phyloP scores from a whole-genome alignment of 2,329 filamentous ascomycete species.

The Ceratocystis destructans region DNA sequence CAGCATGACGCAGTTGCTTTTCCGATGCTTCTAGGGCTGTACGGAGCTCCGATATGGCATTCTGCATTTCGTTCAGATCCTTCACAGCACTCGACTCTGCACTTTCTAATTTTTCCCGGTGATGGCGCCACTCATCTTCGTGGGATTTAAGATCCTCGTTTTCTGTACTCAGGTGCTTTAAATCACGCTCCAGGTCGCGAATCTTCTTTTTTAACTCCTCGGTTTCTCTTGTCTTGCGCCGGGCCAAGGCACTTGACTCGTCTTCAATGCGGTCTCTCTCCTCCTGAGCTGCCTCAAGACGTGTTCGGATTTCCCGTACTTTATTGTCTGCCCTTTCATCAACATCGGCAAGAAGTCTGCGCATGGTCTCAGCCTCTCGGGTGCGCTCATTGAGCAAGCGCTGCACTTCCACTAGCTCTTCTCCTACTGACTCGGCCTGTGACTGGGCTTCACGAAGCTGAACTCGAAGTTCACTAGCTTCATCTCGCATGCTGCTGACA shows the following conservation, averaged over 20 bases:
- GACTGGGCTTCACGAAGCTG: slow-evolving; percentile 83
- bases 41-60: slow-evolving; percentile 63
- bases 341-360: slow-evolving; percentile 71
- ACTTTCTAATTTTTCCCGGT: slow-evolving; percentile 62
- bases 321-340: slow-evolving; percentile 70
- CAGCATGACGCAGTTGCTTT: slow-evolving; percentile 65
- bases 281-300: slow-evolving; percentile 81
- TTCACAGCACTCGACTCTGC: slow-evolving; percentile 52
- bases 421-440: slow-evolving; percentile 73
- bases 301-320: slow-evolving; percentile 75
- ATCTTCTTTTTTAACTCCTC: slow-evolving; percentile 72
- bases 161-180: slow-evolving; percentile 57
- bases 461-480: slow-evolving; percentile 72
- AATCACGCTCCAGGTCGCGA: slow-evolving; percentile 66
- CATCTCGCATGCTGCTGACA: slow-evolving; percentile 84
- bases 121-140: slow-evolving; percentile 59
- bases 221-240: slow-evolving; percentile 65
- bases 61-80: slow-evolving; percentile 62
- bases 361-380: slow-evolving; percentile 89
- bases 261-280: slow-evolving; percentile 89
- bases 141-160: slow-evolving; percentile 62
- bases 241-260: slow-evolving; percentile 63
- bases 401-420: slow-evolving; percentile 82
- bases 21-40: slow-evolving; percentile 79
- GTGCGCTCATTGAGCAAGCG: slow-evolving; percentile 75